A percentile compares a stretch with the other conserved stretches of the same genome.
Conservation (phyloP, 2,329 filamentous ascomycete species). For the Trichoderma harzianum region DNA sequence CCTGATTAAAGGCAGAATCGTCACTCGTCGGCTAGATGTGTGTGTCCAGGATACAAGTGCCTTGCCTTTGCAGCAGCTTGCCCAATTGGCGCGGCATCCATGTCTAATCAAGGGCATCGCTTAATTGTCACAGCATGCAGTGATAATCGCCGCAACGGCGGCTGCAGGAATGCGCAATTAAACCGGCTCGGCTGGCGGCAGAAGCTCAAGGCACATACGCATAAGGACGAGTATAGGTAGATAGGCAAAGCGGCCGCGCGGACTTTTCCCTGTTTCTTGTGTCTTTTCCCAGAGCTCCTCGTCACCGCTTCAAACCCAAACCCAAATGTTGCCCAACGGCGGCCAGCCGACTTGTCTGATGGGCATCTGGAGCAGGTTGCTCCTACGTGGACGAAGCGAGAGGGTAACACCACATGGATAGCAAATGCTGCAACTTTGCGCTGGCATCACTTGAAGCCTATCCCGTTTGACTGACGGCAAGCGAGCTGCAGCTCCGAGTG, state of each 20-base stretch:
- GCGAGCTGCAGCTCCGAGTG: background rate
- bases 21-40: background rate
- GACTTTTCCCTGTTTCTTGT: background rate
- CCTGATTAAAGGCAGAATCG: background rate
- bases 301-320: background rate
- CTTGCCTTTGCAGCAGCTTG: background rate
- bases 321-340: constrained; percentile 9
- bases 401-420: constrained; percentile 5
- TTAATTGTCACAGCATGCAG: background rate
- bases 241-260: background rate
- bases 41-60: background rate
- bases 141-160: background rate
- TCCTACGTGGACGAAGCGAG: background rate
- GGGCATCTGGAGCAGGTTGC: background rate
- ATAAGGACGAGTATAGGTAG: background rate
- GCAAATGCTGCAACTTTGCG: constrained; percentile 11
- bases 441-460: background rate
- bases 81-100: background rate
- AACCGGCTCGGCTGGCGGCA: constrained; percentile 2
- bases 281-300: background rate
- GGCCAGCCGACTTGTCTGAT: background rate
- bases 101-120: background rate
- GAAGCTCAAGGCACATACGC: background rate
- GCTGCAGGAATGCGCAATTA: constrained; percentile 12
- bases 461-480: background rate